Conservation (phyloP, 1,284 basidiomycete genomes). For the Uromyces viciae-fabae region DNA sequence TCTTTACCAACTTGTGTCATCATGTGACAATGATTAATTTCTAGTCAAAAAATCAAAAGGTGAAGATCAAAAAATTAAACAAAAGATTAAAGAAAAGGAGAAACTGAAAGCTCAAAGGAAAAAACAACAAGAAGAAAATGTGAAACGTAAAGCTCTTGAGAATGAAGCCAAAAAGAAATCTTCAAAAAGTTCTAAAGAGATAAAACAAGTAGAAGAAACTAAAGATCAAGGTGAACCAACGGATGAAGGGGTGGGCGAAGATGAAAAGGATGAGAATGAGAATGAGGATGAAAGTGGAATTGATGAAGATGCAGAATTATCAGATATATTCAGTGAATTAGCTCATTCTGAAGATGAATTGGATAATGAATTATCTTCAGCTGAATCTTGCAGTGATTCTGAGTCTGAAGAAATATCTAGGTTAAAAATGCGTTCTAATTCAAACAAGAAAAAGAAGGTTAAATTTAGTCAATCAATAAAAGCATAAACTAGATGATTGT, state of each 20-base stretch:
- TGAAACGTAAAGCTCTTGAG: constrained; percentile 69
- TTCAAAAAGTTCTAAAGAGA: constrained; percentile 56
- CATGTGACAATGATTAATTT: not conserved
- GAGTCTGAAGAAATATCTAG: not conserved
- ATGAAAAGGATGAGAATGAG: constrained; percentile 47
- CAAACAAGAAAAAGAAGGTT: constrained; percentile 14
- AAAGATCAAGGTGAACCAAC: constrained; percentile 57
- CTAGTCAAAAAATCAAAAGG: constrained; percentile 51
- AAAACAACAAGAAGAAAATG: constrained; percentile 82
- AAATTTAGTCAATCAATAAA: constrained; percentile 25
- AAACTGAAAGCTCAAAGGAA: constrained; percentile 70
- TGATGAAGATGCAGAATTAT: constrained; percentile 49
- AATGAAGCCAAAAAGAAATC: constrained; percentile 56
- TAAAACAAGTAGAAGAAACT: constrained; percentile 63
- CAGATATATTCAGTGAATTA: constrained; percentile 43
- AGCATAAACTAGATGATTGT: too few species aligned
- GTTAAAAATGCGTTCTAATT: not conserved
- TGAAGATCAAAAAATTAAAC: constrained; percentile 65
- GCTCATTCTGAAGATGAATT: constrained; percentile 52
- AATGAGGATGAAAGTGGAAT: constrained; percentile 48
- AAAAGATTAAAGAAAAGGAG: constrained; percentile 70
- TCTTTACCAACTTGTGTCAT: not conserved
- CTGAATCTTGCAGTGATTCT: not conserved
- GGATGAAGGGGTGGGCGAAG: constrained; percentile 52
- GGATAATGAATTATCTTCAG: constrained; percentile 45